Percentiles rank a stretch among this genome's conserved stretches.
These are phyloP conservation scores for Comarum palustre DNA, from an alignment of 306 rosid species.

Conservation along the genomic window DNA sequence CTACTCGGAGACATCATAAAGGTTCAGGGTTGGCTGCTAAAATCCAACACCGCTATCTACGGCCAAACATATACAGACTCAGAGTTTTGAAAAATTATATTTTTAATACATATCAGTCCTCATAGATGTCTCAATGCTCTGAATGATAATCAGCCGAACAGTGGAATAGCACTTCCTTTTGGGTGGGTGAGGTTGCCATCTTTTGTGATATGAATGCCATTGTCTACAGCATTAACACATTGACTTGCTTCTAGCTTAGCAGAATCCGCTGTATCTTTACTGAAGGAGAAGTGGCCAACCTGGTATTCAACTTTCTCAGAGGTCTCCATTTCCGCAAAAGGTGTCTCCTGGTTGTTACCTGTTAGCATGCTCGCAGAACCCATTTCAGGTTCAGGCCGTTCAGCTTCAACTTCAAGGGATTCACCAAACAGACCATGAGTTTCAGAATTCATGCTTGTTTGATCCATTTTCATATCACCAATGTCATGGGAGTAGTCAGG, in stretches of 20 bases:
- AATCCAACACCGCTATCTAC: background rate
- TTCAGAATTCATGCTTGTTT: slow-evolving; percentile 26
- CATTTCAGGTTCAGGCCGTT: background rate
- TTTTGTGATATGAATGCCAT: slow-evolving; percentile 22
- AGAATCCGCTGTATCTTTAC: slow-evolving; percentile 7
- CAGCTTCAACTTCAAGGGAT: slow-evolving; percentile 17
- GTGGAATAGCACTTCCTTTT: slow-evolving; percentile 22
- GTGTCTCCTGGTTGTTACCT: slow-evolving; percentile 24
- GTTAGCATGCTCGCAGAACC: slow-evolving; percentile 20
- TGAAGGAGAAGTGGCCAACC: slow-evolving; percentile 10
- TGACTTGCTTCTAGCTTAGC: slow-evolving; percentile 17
- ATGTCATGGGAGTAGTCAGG: slow-evolving; percentile 29
- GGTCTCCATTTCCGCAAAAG: slow-evolving; percentile 27
- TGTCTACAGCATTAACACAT: slow-evolving; percentile 20
- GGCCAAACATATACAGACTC: background rate
- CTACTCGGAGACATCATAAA: background rate
- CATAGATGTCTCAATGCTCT: slow-evolving; percentile 31
- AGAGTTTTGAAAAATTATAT: background rate
- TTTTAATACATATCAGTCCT: slow-evolving; percentile 13
- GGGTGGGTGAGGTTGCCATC: slow-evolving; percentile 22
- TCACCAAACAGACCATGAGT: slow-evolving; percentile 19
- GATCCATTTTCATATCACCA: slow-evolving; percentile 29
- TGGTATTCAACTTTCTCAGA: slow-evolving; percentile 32
- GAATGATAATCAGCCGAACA: slow-evolving; percentile 21
- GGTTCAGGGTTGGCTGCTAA: background rate